Evolutionary conservation across 805 yeast genomes (phyloP).

Genomic region (Yarrowia porcina): DNA sequence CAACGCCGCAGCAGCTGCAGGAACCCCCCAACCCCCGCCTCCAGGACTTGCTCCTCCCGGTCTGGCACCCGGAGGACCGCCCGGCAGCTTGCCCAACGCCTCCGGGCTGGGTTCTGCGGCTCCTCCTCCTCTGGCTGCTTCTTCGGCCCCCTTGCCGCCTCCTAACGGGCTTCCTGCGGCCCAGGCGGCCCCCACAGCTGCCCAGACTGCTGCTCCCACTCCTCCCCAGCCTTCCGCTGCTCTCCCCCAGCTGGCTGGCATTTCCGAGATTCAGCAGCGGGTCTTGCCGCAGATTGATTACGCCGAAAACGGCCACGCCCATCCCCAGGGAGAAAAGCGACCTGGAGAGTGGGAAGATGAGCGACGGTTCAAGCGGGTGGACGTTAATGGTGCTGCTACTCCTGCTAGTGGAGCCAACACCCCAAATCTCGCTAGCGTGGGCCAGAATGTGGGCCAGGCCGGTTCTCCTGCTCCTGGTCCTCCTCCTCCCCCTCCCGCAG

Average conservation of each 20-base stretch:
- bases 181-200: neutral
- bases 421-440: neutral
- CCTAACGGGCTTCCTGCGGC: neutral
- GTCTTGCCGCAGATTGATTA: slow-evolving; percentile 31
- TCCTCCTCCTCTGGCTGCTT: neutral
- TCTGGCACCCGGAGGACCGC: neutral
- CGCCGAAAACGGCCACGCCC: slow-evolving; percentile 31
- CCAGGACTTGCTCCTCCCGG: neutral
- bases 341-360: slow-evolving; percentile 45
- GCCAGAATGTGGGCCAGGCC: too few relatives aligned
- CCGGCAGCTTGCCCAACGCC: neutral
- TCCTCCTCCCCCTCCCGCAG: neutral
- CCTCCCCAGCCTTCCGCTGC: neutral
- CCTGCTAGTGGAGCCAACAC: neutral
- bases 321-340: slow-evolving; percentile 24
- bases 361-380: neutral
- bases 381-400: neutral
- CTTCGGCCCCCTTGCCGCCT: neutral
- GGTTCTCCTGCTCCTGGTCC: neutral
- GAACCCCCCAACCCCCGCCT: neutral
- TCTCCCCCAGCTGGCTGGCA: slow-evolving; percentile 29
- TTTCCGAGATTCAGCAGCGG: slow-evolving; percentile 35
- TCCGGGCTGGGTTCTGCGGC: neutral
- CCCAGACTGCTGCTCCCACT: neutral
- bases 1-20: neutral